Conservation (phyloP, 192 early-diverging fungal genomes). For the Lobosporangium transversale region DNA sequence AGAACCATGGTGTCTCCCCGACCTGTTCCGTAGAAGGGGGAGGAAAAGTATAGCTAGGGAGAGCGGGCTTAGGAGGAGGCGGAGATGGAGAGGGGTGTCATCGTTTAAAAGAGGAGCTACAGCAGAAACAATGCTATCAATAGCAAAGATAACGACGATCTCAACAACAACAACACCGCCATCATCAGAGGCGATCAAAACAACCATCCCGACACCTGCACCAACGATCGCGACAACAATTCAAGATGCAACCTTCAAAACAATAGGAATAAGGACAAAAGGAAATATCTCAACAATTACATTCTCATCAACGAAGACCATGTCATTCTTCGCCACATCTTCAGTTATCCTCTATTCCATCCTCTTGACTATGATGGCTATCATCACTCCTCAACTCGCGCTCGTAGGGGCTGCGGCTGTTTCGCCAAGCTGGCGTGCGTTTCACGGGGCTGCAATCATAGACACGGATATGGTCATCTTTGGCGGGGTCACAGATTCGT, state of each 20-base stretch:
- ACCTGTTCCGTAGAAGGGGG: not conserved
- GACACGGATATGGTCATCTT: slow-evolving; percentile 58
- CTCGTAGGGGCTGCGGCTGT: slow-evolving; percentile 9
- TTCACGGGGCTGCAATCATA: slow-evolving; percentile 46
- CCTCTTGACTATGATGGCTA: not conserved
- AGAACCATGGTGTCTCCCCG: slow-evolving; percentile 1
- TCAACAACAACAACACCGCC: not conserved
- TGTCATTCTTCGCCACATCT: too few relatives aligned
- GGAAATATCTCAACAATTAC: too few relatives aligned
- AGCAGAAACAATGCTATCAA: too few relatives aligned
- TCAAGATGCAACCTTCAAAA: not conserved
- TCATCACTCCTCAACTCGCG: not conserved
- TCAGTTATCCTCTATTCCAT: not conserved
- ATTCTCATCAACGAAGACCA: too few relatives aligned
- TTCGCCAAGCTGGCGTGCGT: slow-evolving; percentile 45
- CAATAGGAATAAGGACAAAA: not conserved
- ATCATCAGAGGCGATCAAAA: not conserved
- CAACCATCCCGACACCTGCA: not conserved
- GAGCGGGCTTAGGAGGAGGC: too few relatives aligned
- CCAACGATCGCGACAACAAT: slow-evolving; percentile 9
- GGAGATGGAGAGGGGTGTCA: too few relatives aligned
- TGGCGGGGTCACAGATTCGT: slow-evolving; percentile 54
- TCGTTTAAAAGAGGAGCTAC: too few relatives aligned
- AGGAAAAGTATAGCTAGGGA: too few relatives aligned
- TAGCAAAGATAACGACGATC: not conserved